Evolutionary conservation across 2,329 filamentous ascomycete species (phyloP), one percentile per base, ranked within the genome.

Genomic region (Exophiala aquamarina): DNA sequence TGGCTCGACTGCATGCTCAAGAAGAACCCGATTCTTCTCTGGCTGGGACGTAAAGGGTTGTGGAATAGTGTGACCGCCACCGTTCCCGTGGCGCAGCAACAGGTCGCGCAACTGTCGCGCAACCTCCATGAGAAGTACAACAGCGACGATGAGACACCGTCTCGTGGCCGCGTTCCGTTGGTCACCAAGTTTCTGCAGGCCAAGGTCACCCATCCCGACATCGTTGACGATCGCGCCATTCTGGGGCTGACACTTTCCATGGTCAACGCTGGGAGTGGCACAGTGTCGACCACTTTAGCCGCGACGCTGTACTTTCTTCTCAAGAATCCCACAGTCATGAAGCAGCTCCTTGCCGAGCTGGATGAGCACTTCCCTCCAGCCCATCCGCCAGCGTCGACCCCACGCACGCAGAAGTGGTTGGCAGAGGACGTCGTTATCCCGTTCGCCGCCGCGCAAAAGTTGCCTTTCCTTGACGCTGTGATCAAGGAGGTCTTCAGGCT

Each of bases 291-390:
- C 60, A 81, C 79, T 3, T 74, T 91, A 0, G 78, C 79, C 5
- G 76, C 82, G 7, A 77, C 89, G 0, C 89, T 92, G 60, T 91
- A 91, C 68, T 84, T 82, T 63, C 68, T 91, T 3, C 73, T 90
- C 28, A 83, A 83, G 59, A 78, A 82, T 58, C 83, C 82, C 0
- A 56, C 59, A n/a, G 58, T 56, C 1, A 18, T 63, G 21, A 29
- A 57, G 4, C 56, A 50, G 14, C 54, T 67, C 2, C 44, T 47
- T 14, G 19, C 50, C 2, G 65, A 67, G 31, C 54, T 67, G 2
- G 40, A 47, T 2, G 23, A 50, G 54, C 59, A 14, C 20, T 61
- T 38, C 18, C 44, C 7, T 38, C 18, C 44, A 5, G 11, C 1
- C 63, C 59, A 17, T 13, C 31, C 23, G 10, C 33, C n/a, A 54